A percentile compares a stretch with the other conserved stretches of the same genome.
Evolutionary conservation across 148 eudicot species (phyloP).

Genomic region (Nepenthes gracilis): DNA sequence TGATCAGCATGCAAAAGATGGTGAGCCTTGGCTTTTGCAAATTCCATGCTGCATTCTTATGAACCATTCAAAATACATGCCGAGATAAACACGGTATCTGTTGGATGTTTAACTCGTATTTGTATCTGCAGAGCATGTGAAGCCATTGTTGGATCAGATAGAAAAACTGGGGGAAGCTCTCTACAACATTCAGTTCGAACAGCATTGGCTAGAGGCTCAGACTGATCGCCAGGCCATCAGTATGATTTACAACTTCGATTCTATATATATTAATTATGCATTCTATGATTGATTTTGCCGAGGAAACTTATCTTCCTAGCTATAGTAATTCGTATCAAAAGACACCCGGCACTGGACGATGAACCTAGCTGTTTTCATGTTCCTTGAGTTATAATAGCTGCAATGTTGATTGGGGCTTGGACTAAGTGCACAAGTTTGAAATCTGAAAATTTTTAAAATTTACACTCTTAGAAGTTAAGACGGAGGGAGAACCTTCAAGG

Average conservation of each 20-base stretch:
- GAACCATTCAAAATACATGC: neutral
- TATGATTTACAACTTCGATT: slow-evolving; percentile 8
- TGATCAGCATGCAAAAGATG: slow-evolving; percentile 94
- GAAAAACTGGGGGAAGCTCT: slow-evolving; percentile 76
- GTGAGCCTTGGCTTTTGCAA: slow-evolving; percentile 22
- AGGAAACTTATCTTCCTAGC: neutral
- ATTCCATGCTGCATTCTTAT: neutral
- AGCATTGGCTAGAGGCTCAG: slow-evolving; percentile 93
- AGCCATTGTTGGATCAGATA: slow-evolving; percentile 73
- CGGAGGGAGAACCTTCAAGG: too few relatives aligned
- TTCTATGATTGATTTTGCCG: neutral
- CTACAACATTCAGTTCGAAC: slow-evolving; percentile 89
- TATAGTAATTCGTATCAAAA: neutral
- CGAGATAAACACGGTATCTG: neutral
- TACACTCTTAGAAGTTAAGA: too few relatives aligned
- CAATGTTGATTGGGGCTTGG: too few relatives aligned
- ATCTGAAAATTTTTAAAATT: too few relatives aligned
- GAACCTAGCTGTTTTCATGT: neutral
- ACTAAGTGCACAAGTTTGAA: too few relatives aligned
- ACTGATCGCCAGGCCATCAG: slow-evolving; percentile 92
- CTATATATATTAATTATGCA: neutral
- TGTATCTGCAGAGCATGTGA: slow-evolving; percentile 71
- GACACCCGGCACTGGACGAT: neutral
- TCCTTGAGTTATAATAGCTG: neutral
- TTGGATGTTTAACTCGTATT: slow-evolving; percentile 1